Percentiles rank a stretch among this genome's conserved stretches.
These are phyloP conservation scores for Nicotiana obtusifolia DNA, from an alignment of 257 asterid species.

Conservation along the genomic window DNA sequence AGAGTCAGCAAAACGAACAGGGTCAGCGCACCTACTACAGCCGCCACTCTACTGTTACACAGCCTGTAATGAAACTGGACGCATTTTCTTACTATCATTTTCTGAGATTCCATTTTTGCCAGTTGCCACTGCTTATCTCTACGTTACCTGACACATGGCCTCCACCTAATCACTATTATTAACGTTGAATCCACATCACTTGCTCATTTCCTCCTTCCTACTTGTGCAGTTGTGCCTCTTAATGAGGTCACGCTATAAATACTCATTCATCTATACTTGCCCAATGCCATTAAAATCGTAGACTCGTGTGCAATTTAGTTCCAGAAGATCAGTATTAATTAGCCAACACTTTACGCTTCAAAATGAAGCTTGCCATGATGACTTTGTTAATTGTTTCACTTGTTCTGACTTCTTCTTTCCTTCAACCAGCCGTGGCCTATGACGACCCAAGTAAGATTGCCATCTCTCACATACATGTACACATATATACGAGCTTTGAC, in stretches of 20 bases:
- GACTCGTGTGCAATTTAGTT: background rate
- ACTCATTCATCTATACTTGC: background rate
- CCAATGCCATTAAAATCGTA: background rate
- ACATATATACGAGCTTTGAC: background rate
- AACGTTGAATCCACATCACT: background rate
- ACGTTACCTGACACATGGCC: background rate
- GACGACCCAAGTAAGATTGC: constrained; percentile 20
- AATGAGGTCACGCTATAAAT: background rate
- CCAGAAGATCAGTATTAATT: background rate
- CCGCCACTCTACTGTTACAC: background rate
- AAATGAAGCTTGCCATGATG: constrained; percentile 26
- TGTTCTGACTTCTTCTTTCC: constrained; percentile 21
- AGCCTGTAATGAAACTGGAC: constrained; percentile 12
- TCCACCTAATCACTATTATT: background rate
- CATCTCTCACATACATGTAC: background rate
- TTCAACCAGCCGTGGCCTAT: constrained; percentile 6
- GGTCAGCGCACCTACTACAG: background rate
- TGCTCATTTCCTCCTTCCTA: background rate
- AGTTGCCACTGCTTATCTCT: background rate
- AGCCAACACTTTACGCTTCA: background rate
- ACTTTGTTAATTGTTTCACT: constrained; percentile 24
- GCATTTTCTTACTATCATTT: background rate
- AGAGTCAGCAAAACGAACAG: constrained; percentile 10
- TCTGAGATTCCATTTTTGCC: background rate
- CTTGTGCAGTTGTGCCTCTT: background rate